Evolutionary conservation across 2,329 filamentous ascomycete genomes (phyloP).

Genomic region (Xylaria sp.): DNA sequence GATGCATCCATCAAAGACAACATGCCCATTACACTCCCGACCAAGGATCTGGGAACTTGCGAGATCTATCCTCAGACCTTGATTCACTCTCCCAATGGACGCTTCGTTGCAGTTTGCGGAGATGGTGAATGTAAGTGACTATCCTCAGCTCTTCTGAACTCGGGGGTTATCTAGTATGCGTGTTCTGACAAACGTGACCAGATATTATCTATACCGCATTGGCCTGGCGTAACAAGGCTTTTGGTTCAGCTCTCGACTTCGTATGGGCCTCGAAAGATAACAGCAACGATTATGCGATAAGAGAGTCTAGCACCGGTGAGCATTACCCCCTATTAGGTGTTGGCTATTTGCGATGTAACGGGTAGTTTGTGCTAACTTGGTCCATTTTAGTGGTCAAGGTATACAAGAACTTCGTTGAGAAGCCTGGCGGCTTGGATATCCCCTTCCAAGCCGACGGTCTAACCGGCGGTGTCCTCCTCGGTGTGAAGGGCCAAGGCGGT

Average conservation of each 20-base stretch:
- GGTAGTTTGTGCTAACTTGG: not conserved
- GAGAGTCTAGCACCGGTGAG: conserved; percentile 77
- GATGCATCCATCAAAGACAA: conserved; percentile 84
- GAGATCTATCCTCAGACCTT: conserved; percentile 96
- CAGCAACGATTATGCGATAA: conserved; percentile 96
- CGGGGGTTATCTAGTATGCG: not conserved
- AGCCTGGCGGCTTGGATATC: conserved; percentile 80
- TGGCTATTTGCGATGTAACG: not conserved
- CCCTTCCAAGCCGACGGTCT: conserved; percentile 93
- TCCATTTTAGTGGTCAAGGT: conserved; percentile 62
- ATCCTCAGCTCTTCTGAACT: not conserved
- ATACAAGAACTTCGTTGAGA: conserved; percentile 96
- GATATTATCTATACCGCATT: conserved; percentile 96
- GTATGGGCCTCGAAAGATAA: conserved; percentile 96
- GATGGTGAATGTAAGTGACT: conserved; percentile 68
- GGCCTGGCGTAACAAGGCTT: conserved; percentile 95
- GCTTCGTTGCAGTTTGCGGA: conserved; percentile 75
- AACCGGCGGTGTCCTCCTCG: conserved; percentile 80
- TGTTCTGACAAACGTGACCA: conserved; percentile 8
- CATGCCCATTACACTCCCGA: conserved; percentile 75
- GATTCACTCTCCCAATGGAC: conserved; percentile 90
- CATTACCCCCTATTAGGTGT: not conserved
- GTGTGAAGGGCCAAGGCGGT: conserved; percentile 90
- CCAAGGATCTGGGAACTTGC: conserved; percentile 92
- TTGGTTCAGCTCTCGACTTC: conserved; percentile 92